phyloP scores from a whole-genome alignment of 1,284 basidiomycete species.

The Ganoderma resinaceum region DNA sequence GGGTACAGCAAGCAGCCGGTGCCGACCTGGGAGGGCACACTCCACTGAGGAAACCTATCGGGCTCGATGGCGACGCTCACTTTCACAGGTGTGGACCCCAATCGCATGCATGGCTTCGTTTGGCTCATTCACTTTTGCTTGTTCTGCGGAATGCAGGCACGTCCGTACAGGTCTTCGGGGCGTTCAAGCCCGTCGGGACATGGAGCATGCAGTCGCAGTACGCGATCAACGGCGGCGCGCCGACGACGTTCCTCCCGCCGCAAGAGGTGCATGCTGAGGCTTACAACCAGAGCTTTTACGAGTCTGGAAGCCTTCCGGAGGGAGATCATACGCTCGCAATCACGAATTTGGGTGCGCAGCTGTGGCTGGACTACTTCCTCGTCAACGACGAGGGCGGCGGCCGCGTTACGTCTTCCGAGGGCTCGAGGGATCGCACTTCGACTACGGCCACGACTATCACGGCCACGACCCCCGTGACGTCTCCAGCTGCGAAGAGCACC shows the following conservation, averaged over 20 bases:
- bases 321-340: background rate
- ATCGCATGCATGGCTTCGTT: background rate
- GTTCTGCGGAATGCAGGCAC: background rate
- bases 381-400: background rate
- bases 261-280: background rate
- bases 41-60: background rate
- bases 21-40: background rate
- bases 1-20: background rate
- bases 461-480: background rate
- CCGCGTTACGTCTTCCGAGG: background rate
- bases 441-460: background rate
- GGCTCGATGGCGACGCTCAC: background rate
- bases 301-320: background rate
- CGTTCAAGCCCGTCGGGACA: background rate
- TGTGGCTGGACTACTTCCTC: background rate
- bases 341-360: background rate
- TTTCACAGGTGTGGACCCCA: background rate
- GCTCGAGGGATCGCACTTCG: background rate
- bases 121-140: background rate
- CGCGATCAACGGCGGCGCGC: background rate
- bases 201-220: slow-evolving; percentile 9
- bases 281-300: background rate
- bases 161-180: background rate
- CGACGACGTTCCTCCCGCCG: background rate
- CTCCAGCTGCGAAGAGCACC: no score